Conservation (phyloP, 768 basidiomycete genomes). For the Boletus edulis region DNA sequence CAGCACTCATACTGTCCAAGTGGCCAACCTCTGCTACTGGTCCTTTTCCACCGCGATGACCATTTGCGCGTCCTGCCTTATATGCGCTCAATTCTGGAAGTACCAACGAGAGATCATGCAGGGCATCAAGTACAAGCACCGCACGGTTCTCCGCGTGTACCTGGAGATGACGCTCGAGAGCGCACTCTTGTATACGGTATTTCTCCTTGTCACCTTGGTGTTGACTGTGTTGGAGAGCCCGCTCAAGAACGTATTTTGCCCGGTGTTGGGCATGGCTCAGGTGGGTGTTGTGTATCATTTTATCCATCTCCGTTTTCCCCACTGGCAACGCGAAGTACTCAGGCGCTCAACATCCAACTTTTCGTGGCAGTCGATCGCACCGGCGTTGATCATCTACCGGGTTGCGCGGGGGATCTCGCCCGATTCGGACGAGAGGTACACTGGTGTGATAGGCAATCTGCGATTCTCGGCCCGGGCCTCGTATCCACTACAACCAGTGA, state of each 20-base stretch:
- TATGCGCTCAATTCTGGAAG: constrained; percentile 14
- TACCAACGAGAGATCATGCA: constrained; percentile 9
- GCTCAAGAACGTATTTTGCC: constrained; percentile 23
- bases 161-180: constrained; percentile 28
- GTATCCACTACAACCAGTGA: not conserved
- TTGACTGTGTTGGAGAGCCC: constrained; percentile 20
- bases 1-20: constrained; percentile 12
- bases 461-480: constrained; percentile 5
- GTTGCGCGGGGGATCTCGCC: constrained; percentile 21
- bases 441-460: not conserved
- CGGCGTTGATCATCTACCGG: constrained; percentile 20
- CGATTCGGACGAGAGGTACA: constrained; percentile 10
- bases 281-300: not conserved
- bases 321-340: too few species aligned
- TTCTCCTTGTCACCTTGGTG: constrained; percentile 8
- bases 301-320: too few species aligned
- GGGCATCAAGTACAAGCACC: constrained; percentile 9
- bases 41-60: constrained; percentile 16
- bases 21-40: constrained; percentile 10
- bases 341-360: not conserved
- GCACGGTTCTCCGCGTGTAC: constrained; percentile 19
- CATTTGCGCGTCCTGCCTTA: constrained; percentile 14
- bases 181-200: constrained; percentile 17
- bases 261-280: constrained; percentile 19
- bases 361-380: constrained; percentile 13